Evolutionary conservation across 192 early-diverging fungal species (phyloP), one percentile per base, ranked within the genome.

Genomic region (Borealophlyctis nickersoniae): DNA sequence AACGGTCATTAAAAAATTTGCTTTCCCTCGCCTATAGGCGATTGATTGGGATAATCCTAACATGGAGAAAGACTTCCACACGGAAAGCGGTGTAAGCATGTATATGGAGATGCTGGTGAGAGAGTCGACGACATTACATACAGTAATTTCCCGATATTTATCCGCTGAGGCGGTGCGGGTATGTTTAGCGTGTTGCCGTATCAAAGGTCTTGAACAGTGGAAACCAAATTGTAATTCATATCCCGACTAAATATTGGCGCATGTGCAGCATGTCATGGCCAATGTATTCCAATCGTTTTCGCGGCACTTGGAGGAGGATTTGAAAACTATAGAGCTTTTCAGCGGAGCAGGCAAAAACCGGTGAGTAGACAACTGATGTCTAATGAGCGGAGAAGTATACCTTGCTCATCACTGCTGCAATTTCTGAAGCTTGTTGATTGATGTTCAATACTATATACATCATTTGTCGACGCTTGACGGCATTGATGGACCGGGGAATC

Each of bases 101-200:
- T 4, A 88, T 52, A 96, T 97, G 88, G 88, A 88, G 19, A 77
- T 75, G 14, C 74, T 99, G 14, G 90, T 95, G 49, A 98, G 92
- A 74, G 94, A 98, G 71, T 91, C 89, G 7, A 77, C 81, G 19
- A 93, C 90, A 16, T 78, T 99, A 60, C 92, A 98, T 73, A 92
- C 91, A 62, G 93, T 99, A 11, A 65, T 99, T n/a, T 74, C 81
- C 39, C 88, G 90, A 62, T 96, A 93, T 58, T 73, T 99, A 30
- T 88, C 90, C 13, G 69, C 73, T 0, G 72, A 88, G 3, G 77
- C 80, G 27, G 73, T 98, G 73, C 77, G 89, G 74, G 89, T 90
- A 76, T 49, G 50, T 34, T 14, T 14, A 22, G 27, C 7, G 33
- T 2, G 35, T 4, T n/a, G n/a, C n/a, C n/a, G n/a, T n/a, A n/a